Percentiles rank a stretch among this genome's conserved stretches.
These are phyloP conservation scores for Vanderwaltozyma yarrowii DNA, from an alignment of 805 yeast species.

Conservation along the genomic window DNA sequence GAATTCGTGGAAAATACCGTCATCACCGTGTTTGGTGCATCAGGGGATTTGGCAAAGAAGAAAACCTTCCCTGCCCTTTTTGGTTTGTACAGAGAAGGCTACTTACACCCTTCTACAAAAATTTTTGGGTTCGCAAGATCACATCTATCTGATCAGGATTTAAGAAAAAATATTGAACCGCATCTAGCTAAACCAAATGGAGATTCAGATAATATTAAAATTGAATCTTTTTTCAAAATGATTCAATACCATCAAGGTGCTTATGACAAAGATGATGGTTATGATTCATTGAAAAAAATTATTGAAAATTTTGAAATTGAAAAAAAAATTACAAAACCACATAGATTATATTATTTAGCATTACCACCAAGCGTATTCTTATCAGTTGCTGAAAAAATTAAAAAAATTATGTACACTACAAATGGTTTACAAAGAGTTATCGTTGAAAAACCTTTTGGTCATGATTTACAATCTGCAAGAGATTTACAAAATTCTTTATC, in stretches of 20 bases:
- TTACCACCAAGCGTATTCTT: conserved; percentile 90
- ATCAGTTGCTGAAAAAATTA: conserved; percentile 63
- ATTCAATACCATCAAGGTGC: conserved; percentile 65
- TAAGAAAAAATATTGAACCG: conserved; percentile 54
- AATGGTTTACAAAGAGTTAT: conserved; percentile 71
- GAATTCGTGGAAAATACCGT: conserved; percentile 55
- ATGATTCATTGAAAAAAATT: conserved; percentile 39
- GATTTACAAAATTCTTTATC: conserved; percentile 66
- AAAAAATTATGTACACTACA: conserved; percentile 53
- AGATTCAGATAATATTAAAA: conserved; percentile 31
- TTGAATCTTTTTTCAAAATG: conserved; percentile 55
- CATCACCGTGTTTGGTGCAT: conserved; percentile 85
- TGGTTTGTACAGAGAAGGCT: conserved; percentile 69
- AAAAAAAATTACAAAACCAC: conserved; percentile 40
- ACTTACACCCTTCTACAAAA: conserved; percentile 54
- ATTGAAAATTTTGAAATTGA: conserved; percentile 52
- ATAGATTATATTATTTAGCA: conserved; percentile 85
- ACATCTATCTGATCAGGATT: conserved; percentile 52
- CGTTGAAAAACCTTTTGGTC: conserved; percentile 97
- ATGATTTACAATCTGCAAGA: conserved; percentile 70
- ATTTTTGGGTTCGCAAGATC: conserved; percentile 93
- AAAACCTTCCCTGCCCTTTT: conserved; percentile 85
- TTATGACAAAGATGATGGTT: conserved; percentile 78
- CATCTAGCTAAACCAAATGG: conserved; percentile 48
- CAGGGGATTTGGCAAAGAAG: conserved; percentile 92